These are phyloP conservation scores for Nakaseomyces glabratus DNA, from an alignment of 1,139 yeast genomes.

Conservation along the genomic window DNA sequence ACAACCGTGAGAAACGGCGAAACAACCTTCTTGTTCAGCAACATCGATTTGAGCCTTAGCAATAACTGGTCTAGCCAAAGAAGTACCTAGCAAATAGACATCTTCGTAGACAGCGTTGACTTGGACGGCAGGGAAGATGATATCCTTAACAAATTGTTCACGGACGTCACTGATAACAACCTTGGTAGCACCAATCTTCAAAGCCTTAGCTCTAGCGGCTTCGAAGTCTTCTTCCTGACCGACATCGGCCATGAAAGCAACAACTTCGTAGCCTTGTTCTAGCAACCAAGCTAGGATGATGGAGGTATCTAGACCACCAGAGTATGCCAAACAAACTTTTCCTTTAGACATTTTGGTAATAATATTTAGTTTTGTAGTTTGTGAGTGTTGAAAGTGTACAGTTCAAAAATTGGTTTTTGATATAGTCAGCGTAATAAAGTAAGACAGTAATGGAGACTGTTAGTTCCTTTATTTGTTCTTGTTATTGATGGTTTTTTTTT, in stretches of 20 bases:
- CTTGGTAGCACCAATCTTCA: slow-evolving; percentile 94
- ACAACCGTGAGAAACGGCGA: slow-evolving; percentile 97
- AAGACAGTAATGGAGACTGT: too few relatives aligned
- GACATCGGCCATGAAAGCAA: slow-evolving; percentile 94
- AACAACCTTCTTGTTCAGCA: slow-evolving; percentile 95
- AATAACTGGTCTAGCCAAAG: slow-evolving; percentile 96
- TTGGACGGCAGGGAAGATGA: slow-evolving; percentile 91
- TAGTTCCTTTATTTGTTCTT: too few relatives aligned
- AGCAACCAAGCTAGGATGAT: slow-evolving; percentile 96
- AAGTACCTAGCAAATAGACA: slow-evolving; percentile 90
- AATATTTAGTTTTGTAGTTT: not conserved
- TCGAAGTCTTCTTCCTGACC: slow-evolving; percentile 99
- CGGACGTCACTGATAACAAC: slow-evolving; percentile 91
- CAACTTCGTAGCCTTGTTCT: slow-evolving; percentile 95
- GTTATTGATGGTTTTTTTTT: too few relatives aligned
- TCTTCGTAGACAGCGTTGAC: slow-evolving; percentile 96
- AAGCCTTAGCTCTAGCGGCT: slow-evolving; percentile 93
- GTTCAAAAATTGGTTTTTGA: too few relatives aligned
- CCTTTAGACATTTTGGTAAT: slow-evolving; percentile 69
- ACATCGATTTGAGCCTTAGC: slow-evolving; percentile 96
- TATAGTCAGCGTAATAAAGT: too few relatives aligned
- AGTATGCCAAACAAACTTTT: slow-evolving; percentile 97
- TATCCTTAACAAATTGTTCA: slow-evolving; percentile 86
- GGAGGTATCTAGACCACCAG: slow-evolving; percentile 98
- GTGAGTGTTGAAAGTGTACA: too few relatives aligned